Conservation (phyloP, 2,329 filamentous ascomycete genomes). For the Pyrenophora graminea region DNA sequence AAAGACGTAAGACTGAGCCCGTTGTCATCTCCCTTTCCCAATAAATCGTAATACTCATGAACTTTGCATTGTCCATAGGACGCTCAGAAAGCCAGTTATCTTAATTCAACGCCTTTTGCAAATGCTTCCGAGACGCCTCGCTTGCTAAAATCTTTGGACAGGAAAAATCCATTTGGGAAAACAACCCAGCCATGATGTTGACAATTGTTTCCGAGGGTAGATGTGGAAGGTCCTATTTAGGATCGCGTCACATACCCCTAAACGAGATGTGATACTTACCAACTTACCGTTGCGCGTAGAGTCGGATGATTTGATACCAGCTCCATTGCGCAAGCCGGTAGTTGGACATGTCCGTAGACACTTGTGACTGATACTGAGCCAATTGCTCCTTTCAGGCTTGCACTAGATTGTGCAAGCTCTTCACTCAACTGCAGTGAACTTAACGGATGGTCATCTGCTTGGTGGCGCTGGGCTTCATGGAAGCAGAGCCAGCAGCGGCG, state of each 20-base stretch:
- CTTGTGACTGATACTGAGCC: conserved; percentile 20
- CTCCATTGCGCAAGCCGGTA: conserved; percentile 47
- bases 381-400: conserved; percentile 13
- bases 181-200: conserved; percentile 26
- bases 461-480: conserved; percentile 77
- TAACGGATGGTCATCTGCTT: conserved; percentile 82
- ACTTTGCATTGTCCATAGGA: conserved; percentile 23
- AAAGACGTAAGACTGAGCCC: conserved; percentile 10
- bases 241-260: conserved; percentile 48
- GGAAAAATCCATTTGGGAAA: conserved; percentile 11
- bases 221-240: conserved; percentile 38
- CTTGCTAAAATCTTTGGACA: conserved; percentile 28
- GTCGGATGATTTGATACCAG: conserved; percentile 35
- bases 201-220: conserved; percentile 34
- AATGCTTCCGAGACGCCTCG: conserved; percentile 42
- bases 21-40: conserved; percentile 3
- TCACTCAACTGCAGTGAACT: conserved; percentile 1
- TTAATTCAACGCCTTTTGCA: conserved; percentile 26
- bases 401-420: not conserved
- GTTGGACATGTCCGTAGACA: conserved; percentile 16
- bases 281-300: conserved; percentile 50
- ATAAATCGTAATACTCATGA: conserved; percentile 23
- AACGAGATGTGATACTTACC: conserved; percentile 48
- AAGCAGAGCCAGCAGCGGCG: conserved; percentile 68
- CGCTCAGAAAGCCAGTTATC: conserved; percentile 28